Base-by-base conservation (phyloP, 345 rosid species). In the Pistacia integerrima region DNA sequence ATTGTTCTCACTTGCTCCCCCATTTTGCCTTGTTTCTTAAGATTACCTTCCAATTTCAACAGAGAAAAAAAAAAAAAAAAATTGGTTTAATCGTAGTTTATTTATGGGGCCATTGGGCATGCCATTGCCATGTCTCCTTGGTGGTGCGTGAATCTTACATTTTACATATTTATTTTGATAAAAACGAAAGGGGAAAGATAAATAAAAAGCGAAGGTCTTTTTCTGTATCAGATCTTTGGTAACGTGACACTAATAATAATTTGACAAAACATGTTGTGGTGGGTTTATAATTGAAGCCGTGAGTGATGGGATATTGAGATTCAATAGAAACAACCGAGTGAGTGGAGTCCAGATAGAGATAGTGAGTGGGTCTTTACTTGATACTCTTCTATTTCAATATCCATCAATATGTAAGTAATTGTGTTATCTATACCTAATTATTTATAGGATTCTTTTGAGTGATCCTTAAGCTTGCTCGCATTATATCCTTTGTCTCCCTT, bases 301-400 rank as follows among this genome's bases (percentile, higher is more conserved):
- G 73, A 81, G 82, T 84, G 75, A 77, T 54, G 73, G 63, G 2
- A 59, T 25, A 25, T 25, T 25, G 25, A 25, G 25, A 25, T 25
- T 41, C 46, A 5, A 41, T 41, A 7, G 8, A 41, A 5, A 5
- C 8, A 41, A 41, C 5, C 7, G 18, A 33, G 73, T 56, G 44
- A 73, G 76, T 82, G 84, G 82, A 72, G 3, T 77, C 75, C 81
- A 76, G 80, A 67, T 57, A 58, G 62, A 76, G 80, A 67, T 57
- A 58, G 62, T 46, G 63, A 55, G 79, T 69, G 76, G 79, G 81
- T 57, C 72, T 30, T 63, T 1, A 36, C 16, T 63, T 9, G 13
- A 9, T 49, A 11, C 12, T 11, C 54, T 49, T 49, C 54, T 49
- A 30, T 30, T 30, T 30, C 33, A 30, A 30, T 30, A 30, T 30